Conservation (phyloP, 2,329 filamentous ascomycete genomes). For the Paecilomyces dactylethromorphus region DNA sequence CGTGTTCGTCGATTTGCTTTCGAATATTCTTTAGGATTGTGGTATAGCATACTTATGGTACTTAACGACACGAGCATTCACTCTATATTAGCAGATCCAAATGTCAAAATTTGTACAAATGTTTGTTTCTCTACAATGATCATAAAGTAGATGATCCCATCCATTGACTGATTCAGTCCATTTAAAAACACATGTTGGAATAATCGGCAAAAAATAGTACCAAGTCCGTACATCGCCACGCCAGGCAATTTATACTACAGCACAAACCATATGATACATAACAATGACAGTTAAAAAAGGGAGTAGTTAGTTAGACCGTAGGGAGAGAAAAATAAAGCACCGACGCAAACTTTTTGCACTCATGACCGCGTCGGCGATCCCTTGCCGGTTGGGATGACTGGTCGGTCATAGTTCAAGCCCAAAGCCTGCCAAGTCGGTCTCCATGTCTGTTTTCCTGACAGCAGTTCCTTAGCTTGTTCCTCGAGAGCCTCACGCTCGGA, state of each 20-base stretch:
- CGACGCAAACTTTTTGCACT: background rate
- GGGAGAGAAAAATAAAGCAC: background rate
- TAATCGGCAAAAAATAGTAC: background rate
- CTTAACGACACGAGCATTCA: background rate
- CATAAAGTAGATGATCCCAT: background rate
- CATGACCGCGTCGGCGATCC: background rate
- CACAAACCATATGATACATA: conserved; percentile 1
- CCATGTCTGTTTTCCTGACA: conserved; percentile 59
- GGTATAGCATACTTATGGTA: background rate
- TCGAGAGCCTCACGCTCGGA: conserved; percentile 43
- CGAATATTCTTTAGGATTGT: background rate
- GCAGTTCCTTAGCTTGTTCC: conserved; percentile 56
- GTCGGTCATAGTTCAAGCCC: conserved; percentile 30
- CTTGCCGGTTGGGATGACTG: conserved; percentile 6
- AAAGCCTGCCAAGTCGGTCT: conserved; percentile 42
- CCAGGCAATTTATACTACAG: conserved; percentile 4
- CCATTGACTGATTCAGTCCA: background rate
- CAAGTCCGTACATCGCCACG: conserved; percentile 3
- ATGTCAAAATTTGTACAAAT: too few relatives aligned
- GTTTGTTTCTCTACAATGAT: background rate
- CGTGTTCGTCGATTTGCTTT: background rate
- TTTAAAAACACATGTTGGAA: background rate
- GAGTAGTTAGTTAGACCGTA: background rate
- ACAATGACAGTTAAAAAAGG: background rate
- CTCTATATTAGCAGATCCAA: background rate